A percentile compares a stretch with the other conserved stretches of the same genome.
These are phyloP conservation scores for Pseudogymnoascus sp. DNA, from an alignment of 2,329 filamentous ascomycete species.

Conservation along the genomic window DNA sequence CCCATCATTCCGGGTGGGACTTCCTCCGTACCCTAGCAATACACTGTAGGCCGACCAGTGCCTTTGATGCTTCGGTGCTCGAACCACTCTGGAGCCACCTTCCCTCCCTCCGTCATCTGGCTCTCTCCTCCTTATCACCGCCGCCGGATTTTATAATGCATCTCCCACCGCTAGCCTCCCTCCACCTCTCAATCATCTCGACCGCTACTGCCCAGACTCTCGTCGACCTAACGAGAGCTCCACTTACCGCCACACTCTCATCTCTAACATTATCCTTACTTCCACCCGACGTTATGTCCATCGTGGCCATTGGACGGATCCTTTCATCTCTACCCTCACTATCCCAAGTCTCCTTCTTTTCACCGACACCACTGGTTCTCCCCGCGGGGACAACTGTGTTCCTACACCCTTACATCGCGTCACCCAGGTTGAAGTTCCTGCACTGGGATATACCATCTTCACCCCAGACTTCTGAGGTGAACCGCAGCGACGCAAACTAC, in stretches of 20 bases:
- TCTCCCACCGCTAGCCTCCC: slow-evolving; percentile 48
- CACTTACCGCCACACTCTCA: slow-evolving; percentile 45
- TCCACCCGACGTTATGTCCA: slow-evolving; percentile 45
- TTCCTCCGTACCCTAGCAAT: slow-evolving; percentile 48
- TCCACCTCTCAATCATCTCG: slow-evolving; percentile 46
- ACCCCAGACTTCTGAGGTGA: slow-evolving; percentile 21
- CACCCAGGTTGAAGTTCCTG: slow-evolving; percentile 41
- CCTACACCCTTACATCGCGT: slow-evolving; percentile 57
- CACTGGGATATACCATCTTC: slow-evolving; percentile 56
- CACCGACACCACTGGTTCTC: slow-evolving; percentile 45
- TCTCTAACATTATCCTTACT: slow-evolving; percentile 38
- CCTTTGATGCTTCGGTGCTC: slow-evolving; percentile 44
- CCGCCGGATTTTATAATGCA: slow-evolving; percentile 19
- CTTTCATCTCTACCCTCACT: slow-evolving; percentile 42
- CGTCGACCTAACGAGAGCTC: slow-evolving; percentile 46
- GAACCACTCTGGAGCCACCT: slow-evolving; percentile 41
- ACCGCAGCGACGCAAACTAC: slow-evolving; percentile 43
- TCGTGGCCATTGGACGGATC: slow-evolving; percentile 47
- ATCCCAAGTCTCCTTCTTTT: slow-evolving; percentile 42
- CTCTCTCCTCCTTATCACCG: slow-evolving; percentile 47
- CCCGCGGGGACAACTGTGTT: slow-evolving; percentile 47
- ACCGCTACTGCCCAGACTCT: slow-evolving; percentile 46
- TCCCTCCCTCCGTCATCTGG: slow-evolving; percentile 47
- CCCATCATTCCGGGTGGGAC: slow-evolving; percentile 46
- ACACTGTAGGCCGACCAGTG: slow-evolving; percentile 48